Percentiles rank a stretch among this genome's conserved stretches.
phyloP scores from a whole-genome alignment of 148 eudicot genomes.

The Rhododendron mucronatum region DNA sequence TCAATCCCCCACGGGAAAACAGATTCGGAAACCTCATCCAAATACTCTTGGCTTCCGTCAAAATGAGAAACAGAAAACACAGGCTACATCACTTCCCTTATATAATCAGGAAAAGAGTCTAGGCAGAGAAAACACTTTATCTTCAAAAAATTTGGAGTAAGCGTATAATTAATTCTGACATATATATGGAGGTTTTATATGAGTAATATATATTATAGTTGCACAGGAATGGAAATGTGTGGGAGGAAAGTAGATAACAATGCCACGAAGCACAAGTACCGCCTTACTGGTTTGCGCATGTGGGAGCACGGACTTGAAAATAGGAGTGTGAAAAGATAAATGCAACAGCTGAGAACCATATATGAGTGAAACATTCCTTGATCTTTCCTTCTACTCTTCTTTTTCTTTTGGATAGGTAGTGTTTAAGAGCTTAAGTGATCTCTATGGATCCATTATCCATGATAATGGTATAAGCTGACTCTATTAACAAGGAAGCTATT shows the following conservation, averaged over 20 bases:
- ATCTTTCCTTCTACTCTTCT: neutral
- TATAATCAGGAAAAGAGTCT: neutral
- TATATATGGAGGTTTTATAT: neutral
- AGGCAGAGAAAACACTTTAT: neutral
- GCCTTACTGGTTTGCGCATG: neutral
- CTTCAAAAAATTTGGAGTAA: neutral
- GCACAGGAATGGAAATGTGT: neutral
- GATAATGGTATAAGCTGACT: neutral
- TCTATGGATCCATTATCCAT: neutral
- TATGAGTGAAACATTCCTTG: neutral
- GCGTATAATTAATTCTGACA: neutral
- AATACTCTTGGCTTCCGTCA: neutral
- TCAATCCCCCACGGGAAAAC: neutral
- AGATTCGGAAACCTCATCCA: neutral
- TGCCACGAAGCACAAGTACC: neutral
- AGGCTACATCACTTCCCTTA: neutral
- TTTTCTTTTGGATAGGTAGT: neutral
- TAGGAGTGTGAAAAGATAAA: neutral
- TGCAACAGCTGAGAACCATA: neutral
- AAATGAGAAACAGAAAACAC: neutral
- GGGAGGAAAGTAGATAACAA: neutral
- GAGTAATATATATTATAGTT: neutral
- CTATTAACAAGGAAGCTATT: neutral
- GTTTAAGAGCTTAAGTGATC: neutral
- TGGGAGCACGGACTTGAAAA: neutral